Percentiles rank a stretch among this genome's conserved stretches.
phyloP scores from a whole-genome alignment of 306 rosid species.

The Urtica urens region DNA sequence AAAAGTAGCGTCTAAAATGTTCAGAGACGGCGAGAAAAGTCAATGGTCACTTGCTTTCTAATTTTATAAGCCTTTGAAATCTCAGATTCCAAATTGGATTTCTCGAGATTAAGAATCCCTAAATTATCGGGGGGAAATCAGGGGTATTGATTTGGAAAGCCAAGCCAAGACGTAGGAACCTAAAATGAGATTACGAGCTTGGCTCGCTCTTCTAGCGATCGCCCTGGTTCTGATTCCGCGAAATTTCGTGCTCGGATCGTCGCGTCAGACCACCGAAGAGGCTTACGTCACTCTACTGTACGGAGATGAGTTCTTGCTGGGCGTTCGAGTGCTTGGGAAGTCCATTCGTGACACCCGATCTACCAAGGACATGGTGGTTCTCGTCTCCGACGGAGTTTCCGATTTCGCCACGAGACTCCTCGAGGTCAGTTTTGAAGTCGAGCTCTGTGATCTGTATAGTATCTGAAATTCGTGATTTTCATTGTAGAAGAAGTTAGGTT shows the following conservation, averaged over 20 bases:
- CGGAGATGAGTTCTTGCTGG: constrained; percentile 92
- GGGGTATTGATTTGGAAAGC: not conserved
- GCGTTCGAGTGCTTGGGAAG: constrained; percentile 90
- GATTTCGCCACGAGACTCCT: constrained; percentile 67
- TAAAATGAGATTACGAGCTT: constrained; percentile 25
- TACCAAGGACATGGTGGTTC: constrained; percentile 75
- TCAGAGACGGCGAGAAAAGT: not conserved
- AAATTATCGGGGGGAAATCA: constrained; percentile 12
- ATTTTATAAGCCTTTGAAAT: too few relatives aligned
- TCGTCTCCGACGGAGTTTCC: constrained; percentile 94
- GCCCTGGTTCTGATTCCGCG: constrained; percentile 23
- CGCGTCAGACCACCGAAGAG: constrained; percentile 30
- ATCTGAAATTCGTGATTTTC: not conserved
- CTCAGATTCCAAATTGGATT: constrained; percentile 1
- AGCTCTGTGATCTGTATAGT: constrained; percentile 1
- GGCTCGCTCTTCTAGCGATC: constrained; percentile 16
- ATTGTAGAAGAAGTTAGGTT: not conserved
- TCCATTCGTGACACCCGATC: constrained; percentile 81
- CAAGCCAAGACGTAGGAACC: not conserved
- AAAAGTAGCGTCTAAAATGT: not conserved
- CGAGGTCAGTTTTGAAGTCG: constrained; percentile 29
- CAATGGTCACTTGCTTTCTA: too few relatives aligned
- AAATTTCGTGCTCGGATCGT: constrained; percentile 26
- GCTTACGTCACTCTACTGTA: constrained; percentile 90
- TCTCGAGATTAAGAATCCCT: constrained; percentile 7